phyloP scores from a whole-genome alignment of 805 yeast species.

The Candida ulmi region DNA sequence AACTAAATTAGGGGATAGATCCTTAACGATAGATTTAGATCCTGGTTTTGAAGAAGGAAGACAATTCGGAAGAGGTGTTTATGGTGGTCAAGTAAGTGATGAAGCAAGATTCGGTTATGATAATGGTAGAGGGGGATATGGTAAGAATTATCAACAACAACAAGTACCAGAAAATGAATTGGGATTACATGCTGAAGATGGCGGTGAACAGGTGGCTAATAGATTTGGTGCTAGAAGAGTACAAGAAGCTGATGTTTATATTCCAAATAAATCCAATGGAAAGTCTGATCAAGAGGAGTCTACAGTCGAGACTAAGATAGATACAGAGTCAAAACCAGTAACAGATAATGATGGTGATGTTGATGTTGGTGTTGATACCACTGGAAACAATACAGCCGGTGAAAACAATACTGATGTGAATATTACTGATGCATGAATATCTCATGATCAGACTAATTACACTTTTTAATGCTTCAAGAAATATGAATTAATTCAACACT shows the following conservation, averaged over 20 bases:
- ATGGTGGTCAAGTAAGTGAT: conserved; percentile 88
- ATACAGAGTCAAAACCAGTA: no score
- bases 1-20: conserved; percentile 79
- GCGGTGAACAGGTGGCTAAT: conserved; percentile 6
- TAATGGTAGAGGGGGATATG: conserved; percentile 40
- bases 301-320: no score
- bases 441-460: no score
- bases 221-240: conserved; percentile 29
- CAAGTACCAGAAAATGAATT: conserved; percentile 25
- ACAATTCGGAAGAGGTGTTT: conserved; percentile 89
- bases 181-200: conserved; percentile 2
- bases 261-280: conserved; percentile 8
- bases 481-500: no score
- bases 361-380: no score
- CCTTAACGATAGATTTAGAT: conserved; percentile 82
- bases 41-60: conserved; percentile 96
- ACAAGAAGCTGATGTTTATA: conserved; percentile 16
- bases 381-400: no score
- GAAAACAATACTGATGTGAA: no score
- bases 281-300: no score
- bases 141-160: conserved; percentile 16
- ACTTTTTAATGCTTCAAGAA: no score
- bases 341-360: no score
- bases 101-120: conserved; percentile 51
- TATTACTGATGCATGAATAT: no score